These are phyloP conservation scores for Yamadazyma akitaensis DNA, from an alignment of 805 yeast genomes.

Conservation along the genomic window DNA sequence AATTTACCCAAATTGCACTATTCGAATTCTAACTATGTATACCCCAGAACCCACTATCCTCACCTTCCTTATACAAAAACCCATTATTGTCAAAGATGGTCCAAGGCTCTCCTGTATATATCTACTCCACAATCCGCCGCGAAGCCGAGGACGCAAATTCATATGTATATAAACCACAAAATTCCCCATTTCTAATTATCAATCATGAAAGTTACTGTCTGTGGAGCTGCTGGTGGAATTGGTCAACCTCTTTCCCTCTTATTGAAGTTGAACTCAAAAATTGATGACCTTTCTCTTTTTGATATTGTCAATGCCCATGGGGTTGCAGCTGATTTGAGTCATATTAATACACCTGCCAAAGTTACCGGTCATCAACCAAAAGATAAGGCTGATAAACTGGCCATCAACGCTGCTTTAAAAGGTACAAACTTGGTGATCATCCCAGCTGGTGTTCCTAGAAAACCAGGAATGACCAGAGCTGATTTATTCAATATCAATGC, in stretches of 20 bases:
- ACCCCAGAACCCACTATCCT: too few species aligned
- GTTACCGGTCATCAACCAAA: constrained; percentile 42
- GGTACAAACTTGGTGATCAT: constrained; percentile 41
- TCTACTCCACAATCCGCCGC: constrained; percentile 2
- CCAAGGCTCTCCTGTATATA: neutral
- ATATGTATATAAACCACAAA: constrained; percentile 2
- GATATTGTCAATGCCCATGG: constrained; percentile 46
- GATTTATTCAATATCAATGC: constrained; percentile 47
- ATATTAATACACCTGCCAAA: constrained; percentile 37
- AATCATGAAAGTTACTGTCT: constrained; percentile 44
- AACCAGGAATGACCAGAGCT: constrained; percentile 49
- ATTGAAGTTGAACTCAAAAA: constrained; percentile 37
- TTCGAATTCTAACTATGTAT: too few species aligned
- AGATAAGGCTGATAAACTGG: constrained; percentile 34
- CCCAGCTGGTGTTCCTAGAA: constrained; percentile 48
- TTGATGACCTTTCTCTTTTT: constrained; percentile 37
- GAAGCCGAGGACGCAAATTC: constrained; percentile 8
- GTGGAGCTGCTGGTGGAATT: constrained; percentile 50
- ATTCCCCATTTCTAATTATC: neutral
- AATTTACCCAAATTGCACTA: too few species aligned
- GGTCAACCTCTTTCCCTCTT: constrained; percentile 46
- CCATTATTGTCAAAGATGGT: too few species aligned
- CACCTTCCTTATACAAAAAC: too few species aligned
- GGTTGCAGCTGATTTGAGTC: constrained; percentile 46
- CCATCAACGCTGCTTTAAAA: constrained; percentile 35